Base-by-base conservation (phyloP, 768 basidiomycete genomes). In the Boletus pseudopeckii region DNA sequence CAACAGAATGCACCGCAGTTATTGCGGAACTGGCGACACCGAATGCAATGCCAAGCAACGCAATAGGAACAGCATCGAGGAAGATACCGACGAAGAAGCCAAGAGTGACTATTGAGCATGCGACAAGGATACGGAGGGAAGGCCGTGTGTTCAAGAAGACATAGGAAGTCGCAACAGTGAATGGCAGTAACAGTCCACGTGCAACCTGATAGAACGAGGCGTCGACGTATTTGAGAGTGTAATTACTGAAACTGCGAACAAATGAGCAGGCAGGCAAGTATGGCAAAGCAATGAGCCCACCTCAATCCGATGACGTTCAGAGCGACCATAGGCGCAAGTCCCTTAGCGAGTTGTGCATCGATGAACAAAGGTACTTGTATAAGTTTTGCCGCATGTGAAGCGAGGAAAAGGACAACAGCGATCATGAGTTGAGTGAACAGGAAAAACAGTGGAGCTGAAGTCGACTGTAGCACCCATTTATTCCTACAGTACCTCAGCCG, bases 181-280 rank as follows among this genome's bases (percentile, higher is more conserved):
- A 89, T 0, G 96, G 95, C 22, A 98, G 84, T 28, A 98, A 83
- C 55, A 98, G 80, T 10, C 95, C 95, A 15, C 95, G 87, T 0
- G 95, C 95, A 57, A 98, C 88, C 75, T 96, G 94, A 70, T 96
- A 94, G 72, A 96, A 93, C 0, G 92, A 94, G 13, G 92, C 91
- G 52, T 94, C 93, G 61, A 97, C 94, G 64, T 89, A 92, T 83
- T 93, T 91, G 54, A 95, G 80, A 38, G 89, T 92, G 66, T 85
- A 93, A 69, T 94, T 95, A 72, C 90, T 90, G 66, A 90, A 87
- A 64, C 90, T 92, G 66, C 30, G n/a, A 11, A 32, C 20, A 42
- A 20, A 13, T 56, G 32, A 59, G 36, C 36, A n/a, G 26, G 38
- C 10, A 39, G 13, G 22, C 37, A 28, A 2, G 28, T 24, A 17